phyloP scores from a whole-genome alignment of 2,329 filamentous ascomycete species.

The Paecilomyces formosus region DNA sequence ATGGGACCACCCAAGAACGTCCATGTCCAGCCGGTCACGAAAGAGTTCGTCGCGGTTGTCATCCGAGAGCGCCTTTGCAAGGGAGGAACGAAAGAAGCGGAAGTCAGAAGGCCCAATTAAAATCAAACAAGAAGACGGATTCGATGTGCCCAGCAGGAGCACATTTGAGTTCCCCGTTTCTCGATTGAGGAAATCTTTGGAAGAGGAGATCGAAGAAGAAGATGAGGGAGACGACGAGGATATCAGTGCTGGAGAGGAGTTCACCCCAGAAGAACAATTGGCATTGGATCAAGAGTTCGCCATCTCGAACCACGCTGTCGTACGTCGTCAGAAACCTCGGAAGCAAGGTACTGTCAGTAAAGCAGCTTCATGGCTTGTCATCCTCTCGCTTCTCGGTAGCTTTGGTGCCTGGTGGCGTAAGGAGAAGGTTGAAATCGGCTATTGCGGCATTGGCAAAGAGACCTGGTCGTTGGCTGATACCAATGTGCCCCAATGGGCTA shows the following conservation, averaged over 20 bases:
- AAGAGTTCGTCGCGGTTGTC: conserved; percentile 43
- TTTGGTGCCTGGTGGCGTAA: conserved; percentile 82
- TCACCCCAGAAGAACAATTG: conserved; percentile 82
- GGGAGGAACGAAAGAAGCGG: conserved; percentile 20
- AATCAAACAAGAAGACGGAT: conserved; percentile 45
- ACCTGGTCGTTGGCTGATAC: conserved; percentile 52
- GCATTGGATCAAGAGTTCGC: conserved; percentile 65
- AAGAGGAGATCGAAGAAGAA: conserved; percentile 28
- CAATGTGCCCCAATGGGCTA: conserved; percentile 65
- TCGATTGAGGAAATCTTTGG: conserved; percentile 24
- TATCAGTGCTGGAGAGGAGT: conserved; percentile 67
- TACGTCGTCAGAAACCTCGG: conserved; percentile 13
- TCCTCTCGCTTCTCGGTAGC: conserved; percentile 61
- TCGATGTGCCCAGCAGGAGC: conserved; percentile 48
- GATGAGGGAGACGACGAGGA: conserved; percentile 31
- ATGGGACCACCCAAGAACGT: conserved; percentile 39
- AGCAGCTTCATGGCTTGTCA: conserved; percentile 62
- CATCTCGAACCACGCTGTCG: conserved; percentile 32
- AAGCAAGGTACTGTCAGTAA: conserved; percentile 43
- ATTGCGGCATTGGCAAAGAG: conserved; percentile 74
- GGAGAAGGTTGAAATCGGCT: conserved; percentile 93
- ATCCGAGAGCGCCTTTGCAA: conserved; percentile 17
- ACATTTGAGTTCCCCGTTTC: conserved; percentile 53
- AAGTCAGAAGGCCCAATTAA: conserved; percentile 25
- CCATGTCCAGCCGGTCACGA: conserved; percentile 36